phyloP scores from a whole-genome alignment of 2,329 filamentous ascomycete species.

The Raffaelea arxii region DNA sequence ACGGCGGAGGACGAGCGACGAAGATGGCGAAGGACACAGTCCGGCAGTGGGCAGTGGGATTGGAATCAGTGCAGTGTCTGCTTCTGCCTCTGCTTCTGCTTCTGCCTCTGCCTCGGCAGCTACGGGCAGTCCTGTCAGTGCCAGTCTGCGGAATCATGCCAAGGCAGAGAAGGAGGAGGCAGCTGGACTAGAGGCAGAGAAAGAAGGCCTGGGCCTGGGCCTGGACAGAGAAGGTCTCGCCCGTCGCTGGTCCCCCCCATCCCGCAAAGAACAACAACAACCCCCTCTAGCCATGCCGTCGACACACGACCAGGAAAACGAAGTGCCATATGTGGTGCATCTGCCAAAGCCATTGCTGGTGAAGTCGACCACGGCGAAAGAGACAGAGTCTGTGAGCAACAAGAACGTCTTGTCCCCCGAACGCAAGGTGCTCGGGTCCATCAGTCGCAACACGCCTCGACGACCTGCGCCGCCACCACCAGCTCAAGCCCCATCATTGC shows the following conservation, averaged over 20 bases:
- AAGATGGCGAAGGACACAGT: slow-evolving; percentile 31
- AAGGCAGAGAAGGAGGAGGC: not conserved
- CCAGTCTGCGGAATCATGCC: slow-evolving; percentile 23
- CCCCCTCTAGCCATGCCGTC: slow-evolving; percentile 36
- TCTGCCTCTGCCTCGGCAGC: slow-evolving; percentile 30
- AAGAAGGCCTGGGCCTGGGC: too few relatives aligned
- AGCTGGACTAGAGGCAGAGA: too few relatives aligned
- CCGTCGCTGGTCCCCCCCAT: too few relatives aligned
- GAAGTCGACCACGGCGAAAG: too few relatives aligned
- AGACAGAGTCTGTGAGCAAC: not conserved
- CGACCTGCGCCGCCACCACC: slow-evolving; percentile 62
- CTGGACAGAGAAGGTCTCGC: too few relatives aligned
- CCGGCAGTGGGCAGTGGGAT: too few relatives aligned
- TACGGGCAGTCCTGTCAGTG: slow-evolving; percentile 50
- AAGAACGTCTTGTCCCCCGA: slow-evolving; percentile 34
- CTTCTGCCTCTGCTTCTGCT: too few relatives aligned
- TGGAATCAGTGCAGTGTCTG: too few relatives aligned
- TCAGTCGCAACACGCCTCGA: slow-evolving; percentile 62
- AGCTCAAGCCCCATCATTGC: too few relatives aligned
- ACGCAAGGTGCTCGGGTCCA: slow-evolving; percentile 42
- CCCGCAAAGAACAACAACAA: too few relatives aligned
- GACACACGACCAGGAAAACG: slow-evolving; percentile 74
- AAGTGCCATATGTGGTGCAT: slow-evolving; percentile 59
- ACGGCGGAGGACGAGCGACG: slow-evolving; percentile 55
- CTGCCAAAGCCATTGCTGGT: slow-evolving; percentile 43